Conservation (phyloP, 441 rosid genomes). For the Aquilaria agallochum region DNA sequence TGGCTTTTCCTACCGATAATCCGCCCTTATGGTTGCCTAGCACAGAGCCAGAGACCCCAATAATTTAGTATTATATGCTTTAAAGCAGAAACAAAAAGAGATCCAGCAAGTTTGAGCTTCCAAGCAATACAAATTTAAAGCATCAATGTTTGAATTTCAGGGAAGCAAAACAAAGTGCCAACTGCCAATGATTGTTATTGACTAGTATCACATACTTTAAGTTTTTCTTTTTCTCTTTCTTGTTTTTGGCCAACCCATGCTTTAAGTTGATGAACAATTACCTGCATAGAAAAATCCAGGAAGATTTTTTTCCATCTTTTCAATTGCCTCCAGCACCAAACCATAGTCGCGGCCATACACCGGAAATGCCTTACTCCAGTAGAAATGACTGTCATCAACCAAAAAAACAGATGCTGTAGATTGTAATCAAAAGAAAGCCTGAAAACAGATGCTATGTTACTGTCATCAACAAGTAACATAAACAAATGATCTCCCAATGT, state of each 20-base stretch:
- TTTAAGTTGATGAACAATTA: constrained; percentile 19
- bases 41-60: constrained; percentile 7
- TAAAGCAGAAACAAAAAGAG: too few species aligned
- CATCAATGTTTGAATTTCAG: too few species aligned
- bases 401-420: constrained; percentile 15
- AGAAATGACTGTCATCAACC: constrained; percentile 62
- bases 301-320: constrained; percentile 73
- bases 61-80: too few species aligned
- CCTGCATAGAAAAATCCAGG: constrained; percentile 98
- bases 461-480: not conserved
- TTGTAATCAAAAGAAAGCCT: not conserved
- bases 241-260: not conserved
- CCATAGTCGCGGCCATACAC: constrained; percentile 66
- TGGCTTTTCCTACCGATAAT: constrained; percentile 82
- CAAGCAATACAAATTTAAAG: too few species aligned
- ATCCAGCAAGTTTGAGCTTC: too few species aligned
- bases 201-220: constrained; percentile 2
- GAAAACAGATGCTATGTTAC: not conserved
- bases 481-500: not conserved
- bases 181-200: not conserved
- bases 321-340: constrained; percentile 62
- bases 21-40: constrained; percentile 90
- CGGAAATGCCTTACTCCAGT: constrained; percentile 92
- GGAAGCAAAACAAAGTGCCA: too few species aligned
- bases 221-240: constrained; percentile 1